Conservation (phyloP, 305 asterid species). For the Fraxinus xanthoxyloides region DNA sequence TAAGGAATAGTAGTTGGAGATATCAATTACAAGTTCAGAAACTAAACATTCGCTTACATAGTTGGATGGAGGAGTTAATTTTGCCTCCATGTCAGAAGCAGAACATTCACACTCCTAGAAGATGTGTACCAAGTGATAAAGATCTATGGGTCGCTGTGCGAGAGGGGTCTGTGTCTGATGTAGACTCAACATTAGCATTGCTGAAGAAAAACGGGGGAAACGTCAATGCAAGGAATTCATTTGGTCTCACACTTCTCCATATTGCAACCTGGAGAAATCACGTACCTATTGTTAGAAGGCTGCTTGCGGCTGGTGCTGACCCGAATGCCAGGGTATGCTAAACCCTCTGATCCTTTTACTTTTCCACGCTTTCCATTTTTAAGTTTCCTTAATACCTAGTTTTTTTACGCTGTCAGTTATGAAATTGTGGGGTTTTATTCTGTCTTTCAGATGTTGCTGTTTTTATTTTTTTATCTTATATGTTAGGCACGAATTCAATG, state of each 20-base stretch:
- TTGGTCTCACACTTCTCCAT: slow-evolving; percentile 89
- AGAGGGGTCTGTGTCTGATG: slow-evolving; percentile 73
- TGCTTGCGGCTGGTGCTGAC: slow-evolving; percentile 98
- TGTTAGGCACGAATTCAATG: background rate
- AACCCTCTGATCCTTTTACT: slow-evolving; percentile 30
- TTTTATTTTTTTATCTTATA: slow-evolving; percentile 5
- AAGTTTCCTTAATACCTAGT: slow-evolving; percentile 21
- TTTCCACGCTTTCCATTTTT: slow-evolving; percentile 29
- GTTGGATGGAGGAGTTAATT: slow-evolving; percentile 53
- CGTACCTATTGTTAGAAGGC: slow-evolving; percentile 73
- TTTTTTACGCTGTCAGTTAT: slow-evolving; percentile 28
- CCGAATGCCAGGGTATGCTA: slow-evolving; percentile 92
- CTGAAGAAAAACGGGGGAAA: slow-evolving; percentile 83
- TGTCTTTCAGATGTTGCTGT: slow-evolving; percentile 17
- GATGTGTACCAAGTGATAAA: slow-evolving; percentile 40
- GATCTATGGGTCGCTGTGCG: slow-evolving; percentile 73
- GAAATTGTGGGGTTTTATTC: slow-evolving; percentile 18
- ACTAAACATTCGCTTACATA: slow-evolving; percentile 1
- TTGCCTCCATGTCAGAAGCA: slow-evolving; percentile 58
- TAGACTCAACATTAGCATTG: slow-evolving; percentile 57
- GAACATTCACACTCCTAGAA: slow-evolving; percentile 44
- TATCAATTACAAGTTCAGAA: slow-evolving; percentile 11
- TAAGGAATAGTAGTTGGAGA: slow-evolving; percentile 12
- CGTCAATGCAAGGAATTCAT: slow-evolving; percentile 66
- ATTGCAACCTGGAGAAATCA: slow-evolving; percentile 97